Base-by-base conservation (phyloP, 2,329 filamentous ascomycete species). In the Ascocoryne sarcoides region DNA sequence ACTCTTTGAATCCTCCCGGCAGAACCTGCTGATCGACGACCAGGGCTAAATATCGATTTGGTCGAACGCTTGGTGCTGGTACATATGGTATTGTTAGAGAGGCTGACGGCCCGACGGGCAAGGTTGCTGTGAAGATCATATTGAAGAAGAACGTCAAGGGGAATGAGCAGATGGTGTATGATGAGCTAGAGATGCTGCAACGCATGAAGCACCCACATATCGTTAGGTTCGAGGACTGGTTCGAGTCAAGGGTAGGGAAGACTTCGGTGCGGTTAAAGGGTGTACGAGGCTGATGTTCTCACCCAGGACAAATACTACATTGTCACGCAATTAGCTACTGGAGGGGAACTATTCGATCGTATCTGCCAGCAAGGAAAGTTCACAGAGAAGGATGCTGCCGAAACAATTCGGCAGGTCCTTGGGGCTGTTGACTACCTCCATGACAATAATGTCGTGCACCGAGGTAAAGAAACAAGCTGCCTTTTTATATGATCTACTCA, bases 91-190 rank as follows among this genome's bases (percentile, higher is more conserved):
- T 98, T 58, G 92, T 98, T 58, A 80, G 92, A 56, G 92, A 98
- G 67, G 92, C 92, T 45, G 88, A 95, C 47, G 76, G 85, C 53
- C 78, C 82, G 31, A 73, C 75, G 15, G 86, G 87, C 62, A 84
- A 95, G 71, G 89, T 94, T 46, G 92, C 92, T 30, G 77, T 98
- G 65, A 98, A 98, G 74, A 96, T 98, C 62, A 98, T 98, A 64
- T 71, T 96, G 59, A 98, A 98, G 76, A 95, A 95, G 71, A 96
- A 95, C 65, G 90, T 98, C 61, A 93, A 89, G 63, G 90, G 89
- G 50, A 96, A 96, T 57, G 92, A 98, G 70, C 79, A 83, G 63
- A 98, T 98, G 92, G 92, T 98, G 30, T 92, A 94, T 62, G 92
- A 98, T 63, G 92, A 98, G 69, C 73, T 98, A 56, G 76, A 88